Conservation (phyloP, 768 basidiomycete genomes). For the Phaeotremella fagi region DNA sequence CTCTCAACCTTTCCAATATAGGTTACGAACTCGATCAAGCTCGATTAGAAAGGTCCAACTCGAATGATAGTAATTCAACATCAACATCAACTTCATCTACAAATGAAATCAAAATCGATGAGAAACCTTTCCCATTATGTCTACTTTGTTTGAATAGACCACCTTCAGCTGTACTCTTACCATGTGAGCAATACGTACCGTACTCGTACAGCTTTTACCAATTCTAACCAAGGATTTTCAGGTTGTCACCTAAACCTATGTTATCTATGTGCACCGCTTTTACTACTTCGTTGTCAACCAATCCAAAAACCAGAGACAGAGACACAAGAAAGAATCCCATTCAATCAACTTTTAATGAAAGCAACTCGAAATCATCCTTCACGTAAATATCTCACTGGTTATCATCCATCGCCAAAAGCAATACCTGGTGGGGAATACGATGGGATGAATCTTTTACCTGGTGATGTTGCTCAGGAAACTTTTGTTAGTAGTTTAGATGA, state of each 20-base stretch:
- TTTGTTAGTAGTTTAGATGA: background rate
- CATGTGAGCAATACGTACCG: constrained; percentile 16
- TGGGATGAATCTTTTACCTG: constrained; percentile 1
- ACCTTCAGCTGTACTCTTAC: constrained; percentile 28
- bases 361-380: constrained; percentile 22
- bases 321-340: constrained; percentile 10
- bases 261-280: constrained; percentile 25
- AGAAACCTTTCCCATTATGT: constrained; percentile 27
- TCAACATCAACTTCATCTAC: too few relatives aligned
- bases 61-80: too few relatives aligned
- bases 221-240: background rate
- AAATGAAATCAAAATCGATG: too few relatives aligned
- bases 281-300: constrained; percentile 2
- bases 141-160: constrained; percentile 28
- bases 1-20: too few relatives aligned
- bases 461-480: background rate
- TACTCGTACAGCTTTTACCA: background rate
- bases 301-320: background rate
- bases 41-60: too few relatives aligned
- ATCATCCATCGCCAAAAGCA: constrained; percentile 4
- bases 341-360: constrained; percentile 7
- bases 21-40: too few relatives aligned
- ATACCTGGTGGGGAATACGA: constrained; percentile 3
- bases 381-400: constrained; percentile 11
- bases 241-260: constrained; percentile 35